Evolutionary conservation across 768 basidiomycete species (phyloP).

Genomic region (Cystobasidium ongulense): DNA sequence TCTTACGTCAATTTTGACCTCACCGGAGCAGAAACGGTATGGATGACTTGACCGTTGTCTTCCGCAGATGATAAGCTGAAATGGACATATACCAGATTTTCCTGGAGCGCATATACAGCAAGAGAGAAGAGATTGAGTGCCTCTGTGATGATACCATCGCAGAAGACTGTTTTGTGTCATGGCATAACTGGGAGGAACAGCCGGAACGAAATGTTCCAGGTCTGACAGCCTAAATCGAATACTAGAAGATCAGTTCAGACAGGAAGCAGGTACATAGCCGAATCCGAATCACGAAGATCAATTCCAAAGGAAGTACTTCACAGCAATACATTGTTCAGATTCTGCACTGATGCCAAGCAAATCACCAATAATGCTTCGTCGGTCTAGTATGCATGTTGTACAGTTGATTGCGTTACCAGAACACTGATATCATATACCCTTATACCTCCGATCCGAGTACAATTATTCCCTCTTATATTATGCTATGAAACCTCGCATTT

Average conservation of each 20-base stretch:
- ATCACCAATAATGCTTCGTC: too few relatives aligned
- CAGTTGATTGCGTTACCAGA: too few relatives aligned
- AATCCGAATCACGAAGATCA: too few relatives aligned
- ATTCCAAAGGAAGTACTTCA: too few relatives aligned
- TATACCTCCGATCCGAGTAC: too few relatives aligned
- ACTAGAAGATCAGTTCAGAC: too few relatives aligned
- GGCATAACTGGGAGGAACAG: constrained; percentile 5
- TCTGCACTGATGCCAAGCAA: too few relatives aligned
- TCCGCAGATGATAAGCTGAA: background rate
- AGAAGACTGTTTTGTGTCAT: background rate
- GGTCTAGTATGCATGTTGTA: too few relatives aligned
- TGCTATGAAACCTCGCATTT: background rate
- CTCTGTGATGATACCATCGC: background rate
- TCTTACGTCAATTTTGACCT: background rate
- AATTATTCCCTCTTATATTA: too few relatives aligned
- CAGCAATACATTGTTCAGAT: too few relatives aligned
- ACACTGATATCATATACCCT: too few relatives aligned
- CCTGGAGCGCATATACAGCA: background rate
- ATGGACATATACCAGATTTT: background rate
- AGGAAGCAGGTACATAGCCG: too few relatives aligned
- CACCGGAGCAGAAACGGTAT: background rate
- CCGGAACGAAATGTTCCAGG: background rate
- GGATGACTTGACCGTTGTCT: background rate
- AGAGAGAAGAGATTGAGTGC: background rate
- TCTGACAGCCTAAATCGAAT: background rate